Evolutionary conservation across 2,329 filamentous ascomycete genomes (phyloP).

Genomic region (Apiospora hydei): DNA sequence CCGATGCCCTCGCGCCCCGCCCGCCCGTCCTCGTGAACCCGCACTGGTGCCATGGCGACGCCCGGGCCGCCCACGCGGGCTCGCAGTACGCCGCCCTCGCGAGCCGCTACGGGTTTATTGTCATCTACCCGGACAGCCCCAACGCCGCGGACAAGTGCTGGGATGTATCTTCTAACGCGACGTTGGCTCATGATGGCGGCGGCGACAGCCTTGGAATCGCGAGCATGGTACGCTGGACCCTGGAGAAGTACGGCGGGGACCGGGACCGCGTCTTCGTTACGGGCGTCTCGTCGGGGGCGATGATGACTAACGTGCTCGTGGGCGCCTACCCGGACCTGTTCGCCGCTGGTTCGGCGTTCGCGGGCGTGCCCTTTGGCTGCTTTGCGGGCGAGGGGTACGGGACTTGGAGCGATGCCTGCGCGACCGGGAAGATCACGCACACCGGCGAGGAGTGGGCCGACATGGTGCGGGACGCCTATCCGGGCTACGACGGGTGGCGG

Average conservation of each 20-base stretch:
- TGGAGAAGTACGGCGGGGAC: slow-evolving; percentile 50
- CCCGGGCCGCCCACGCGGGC: slow-evolving; percentile 54
- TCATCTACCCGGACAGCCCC: slow-evolving; percentile 46
- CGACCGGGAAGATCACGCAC: slow-evolving; percentile 53
- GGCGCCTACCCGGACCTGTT: slow-evolving; percentile 62
- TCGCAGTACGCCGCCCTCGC: slow-evolving; percentile 62
- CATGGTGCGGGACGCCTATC: slow-evolving; percentile 52
- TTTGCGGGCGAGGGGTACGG: slow-evolving; percentile 51
- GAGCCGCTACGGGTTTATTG: slow-evolving; percentile 60
- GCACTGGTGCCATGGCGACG: slow-evolving; percentile 65
- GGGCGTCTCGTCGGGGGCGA: slow-evolving; percentile 59
- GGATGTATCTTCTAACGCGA: slow-evolving; percentile 48
- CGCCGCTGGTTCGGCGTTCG: slow-evolving; percentile 55
- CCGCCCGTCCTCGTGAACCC: slow-evolving; percentile 63
- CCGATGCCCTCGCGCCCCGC: slow-evolving; percentile 48
- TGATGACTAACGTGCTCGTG: slow-evolving; percentile 63
- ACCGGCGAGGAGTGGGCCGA: slow-evolving; percentile 44
- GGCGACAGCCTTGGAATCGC: slow-evolving; percentile 60
- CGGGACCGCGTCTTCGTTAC: slow-evolving; percentile 57
- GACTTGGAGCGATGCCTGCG: slow-evolving; percentile 61
- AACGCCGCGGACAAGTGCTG: slow-evolving; percentile 27
- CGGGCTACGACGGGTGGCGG: slow-evolving; percentile 55
- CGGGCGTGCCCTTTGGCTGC: slow-evolving; percentile 55
- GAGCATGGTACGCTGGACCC: slow-evolving; percentile 54
- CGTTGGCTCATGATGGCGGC: slow-evolving; percentile 57